These are phyloP conservation scores for Pyrenochaeta sp. DNA, from an alignment of 2,329 filamentous ascomycete species.

Conservation along the genomic window DNA sequence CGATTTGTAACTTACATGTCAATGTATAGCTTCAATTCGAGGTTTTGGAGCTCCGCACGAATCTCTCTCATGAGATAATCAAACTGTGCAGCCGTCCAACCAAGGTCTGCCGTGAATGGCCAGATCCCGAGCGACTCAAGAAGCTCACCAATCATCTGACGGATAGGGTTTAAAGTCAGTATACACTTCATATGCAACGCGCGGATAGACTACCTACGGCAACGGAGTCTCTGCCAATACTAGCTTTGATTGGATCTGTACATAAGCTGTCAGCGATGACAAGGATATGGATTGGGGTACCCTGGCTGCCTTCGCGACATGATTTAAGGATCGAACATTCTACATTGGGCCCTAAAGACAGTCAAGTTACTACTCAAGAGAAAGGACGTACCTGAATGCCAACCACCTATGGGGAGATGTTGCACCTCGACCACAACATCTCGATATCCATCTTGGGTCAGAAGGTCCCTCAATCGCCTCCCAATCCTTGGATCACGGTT, in stretches of 20 bases:
- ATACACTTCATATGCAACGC: background rate
- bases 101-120: conserved; percentile 46
- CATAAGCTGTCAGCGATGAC: conserved; percentile 5
- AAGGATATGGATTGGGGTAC: background rate
- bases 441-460: conserved; percentile 41
- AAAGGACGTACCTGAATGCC: conserved; percentile 44
- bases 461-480: conserved; percentile 35
- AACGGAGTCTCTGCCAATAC: conserved; percentile 39
- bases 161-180: background rate
- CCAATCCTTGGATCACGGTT: conserved; percentile 48
- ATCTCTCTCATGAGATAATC: conserved; percentile 38
- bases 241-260: conserved; percentile 40
- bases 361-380: background rate
- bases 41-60: conserved; percentile 38
- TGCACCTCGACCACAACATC: conserved; percentile 41
- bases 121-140: conserved; percentile 49
- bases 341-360: background rate
- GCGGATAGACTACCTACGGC: conserved; percentile 7
- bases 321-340: background rate
- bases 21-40: conserved; percentile 46
- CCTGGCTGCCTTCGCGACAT: background rate
- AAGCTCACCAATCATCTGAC: conserved; percentile 42
- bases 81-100: conserved; percentile 42
- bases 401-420: conserved; percentile 49
- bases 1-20: conserved; percentile 39